Evolutionary conservation across 495 filamentous ascomycete species (phyloP).

Genomic region (Hypoxylon crocopeplum): DNA sequence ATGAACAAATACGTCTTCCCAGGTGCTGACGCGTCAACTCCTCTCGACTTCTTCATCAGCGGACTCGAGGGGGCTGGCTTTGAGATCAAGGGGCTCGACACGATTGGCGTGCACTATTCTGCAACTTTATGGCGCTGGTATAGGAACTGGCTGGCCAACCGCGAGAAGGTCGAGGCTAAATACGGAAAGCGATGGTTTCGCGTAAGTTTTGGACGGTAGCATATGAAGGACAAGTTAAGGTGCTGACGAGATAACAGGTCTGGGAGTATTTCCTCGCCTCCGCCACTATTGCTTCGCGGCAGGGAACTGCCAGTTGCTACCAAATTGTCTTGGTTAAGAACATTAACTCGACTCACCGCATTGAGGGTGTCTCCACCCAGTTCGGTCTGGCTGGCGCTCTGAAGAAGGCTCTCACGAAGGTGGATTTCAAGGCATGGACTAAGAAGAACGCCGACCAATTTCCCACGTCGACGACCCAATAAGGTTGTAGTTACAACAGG

Average conservation of each 20-base stretch:
- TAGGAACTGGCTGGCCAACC: slow-evolving; percentile 97
- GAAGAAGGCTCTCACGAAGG: slow-evolving; percentile 43
- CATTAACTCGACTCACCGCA: slow-evolving; percentile 92
- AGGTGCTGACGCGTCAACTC: slow-evolving; percentile 84
- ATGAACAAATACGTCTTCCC: slow-evolving; percentile 96
- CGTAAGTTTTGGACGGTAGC: slow-evolving; percentile 60
- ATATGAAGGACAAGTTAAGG: neutral
- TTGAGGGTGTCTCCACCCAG: slow-evolving; percentile 83
- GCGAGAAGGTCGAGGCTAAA: slow-evolving; percentile 92
- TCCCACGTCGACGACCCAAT: slow-evolving; percentile 48
- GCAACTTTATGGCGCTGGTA: slow-evolving; percentile 99
- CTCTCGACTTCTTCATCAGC: slow-evolving; percentile 74
- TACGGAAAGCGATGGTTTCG: slow-evolving; percentile 97
- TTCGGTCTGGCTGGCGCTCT: slow-evolving; percentile 78
- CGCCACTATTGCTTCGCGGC: slow-evolving; percentile 91
- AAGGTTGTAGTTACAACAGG: slow-evolving; percentile 1
- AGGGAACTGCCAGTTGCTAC: slow-evolving; percentile 93
- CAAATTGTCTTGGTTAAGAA: slow-evolving; percentile 98
- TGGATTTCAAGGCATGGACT: slow-evolving; percentile 52
- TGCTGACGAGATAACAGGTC: slow-evolving; percentile 62
- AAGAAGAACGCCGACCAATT: slow-evolving; percentile 53
- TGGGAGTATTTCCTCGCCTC: slow-evolving; percentile 98
- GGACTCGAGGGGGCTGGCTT: slow-evolving; percentile 78
- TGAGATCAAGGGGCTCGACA: slow-evolving; percentile 80
- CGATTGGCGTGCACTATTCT: slow-evolving; percentile 95